phyloP scores from a whole-genome alignment of 768 basidiomycete genomes.

The Mycena pura region DNA sequence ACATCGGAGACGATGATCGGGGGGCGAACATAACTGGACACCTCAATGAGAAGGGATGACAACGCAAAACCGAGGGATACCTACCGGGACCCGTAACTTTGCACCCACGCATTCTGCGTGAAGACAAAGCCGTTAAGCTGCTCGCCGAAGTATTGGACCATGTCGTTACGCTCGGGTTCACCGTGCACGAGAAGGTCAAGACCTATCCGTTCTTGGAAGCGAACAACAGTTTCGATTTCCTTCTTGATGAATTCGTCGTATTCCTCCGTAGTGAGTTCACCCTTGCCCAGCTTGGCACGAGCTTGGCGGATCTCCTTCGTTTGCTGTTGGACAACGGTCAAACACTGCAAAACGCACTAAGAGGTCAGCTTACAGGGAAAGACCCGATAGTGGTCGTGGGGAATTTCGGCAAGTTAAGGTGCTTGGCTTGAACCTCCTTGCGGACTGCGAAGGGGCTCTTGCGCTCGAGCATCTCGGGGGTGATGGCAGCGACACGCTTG shows the following conservation, averaged over 20 bases:
- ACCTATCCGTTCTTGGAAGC: conserved; percentile 96
- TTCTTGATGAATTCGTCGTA: conserved; percentile 99
- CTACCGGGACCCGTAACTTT: conserved; percentile 97
- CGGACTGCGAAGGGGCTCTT: conserved; percentile 88
- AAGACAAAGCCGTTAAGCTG: conserved; percentile 94
- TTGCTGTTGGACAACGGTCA: conserved; percentile 59
- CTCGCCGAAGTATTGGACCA: conserved; percentile 99
- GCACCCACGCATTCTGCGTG: conserved; percentile 99
- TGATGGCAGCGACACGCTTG: conserved; percentile 93
- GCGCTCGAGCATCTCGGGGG: conserved; percentile 83
- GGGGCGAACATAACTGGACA: conserved; percentile 87
- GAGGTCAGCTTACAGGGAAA: conserved; percentile 75
- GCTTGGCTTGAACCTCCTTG: conserved; percentile 86
- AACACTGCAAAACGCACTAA: neutral
- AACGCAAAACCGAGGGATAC: conserved; percentile 26
- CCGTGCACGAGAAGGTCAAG: conserved; percentile 98
- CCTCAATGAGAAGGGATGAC: conserved; percentile 1
- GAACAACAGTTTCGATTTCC: conserved; percentile 91
- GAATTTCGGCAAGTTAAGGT: conserved; percentile 93
- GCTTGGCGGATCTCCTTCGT: conserved; percentile 98
- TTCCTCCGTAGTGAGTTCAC: conserved; percentile 81
- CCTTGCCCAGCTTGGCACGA: conserved; percentile 94
- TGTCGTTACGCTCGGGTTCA: conserved; percentile 99
- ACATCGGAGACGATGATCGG: conserved; percentile 99
- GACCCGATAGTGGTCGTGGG: conserved; percentile 99